Base-by-base conservation (phyloP, 805 yeast species). In the Blastobotrys attinorum region DNA sequence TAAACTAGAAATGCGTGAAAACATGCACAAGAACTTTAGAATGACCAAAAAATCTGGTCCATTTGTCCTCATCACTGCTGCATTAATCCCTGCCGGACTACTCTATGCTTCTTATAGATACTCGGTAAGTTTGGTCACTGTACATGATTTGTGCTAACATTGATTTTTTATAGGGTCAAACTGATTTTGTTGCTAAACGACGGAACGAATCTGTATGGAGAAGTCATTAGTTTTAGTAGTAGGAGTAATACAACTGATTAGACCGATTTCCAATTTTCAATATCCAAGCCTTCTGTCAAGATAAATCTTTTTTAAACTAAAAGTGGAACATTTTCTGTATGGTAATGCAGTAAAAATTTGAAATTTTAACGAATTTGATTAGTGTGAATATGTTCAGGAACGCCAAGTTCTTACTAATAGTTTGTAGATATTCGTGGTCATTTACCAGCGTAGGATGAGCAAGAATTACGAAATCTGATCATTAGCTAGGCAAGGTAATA, bases 61-160 rank as follows among this genome's bases (percentile, higher is more conserved):
- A 22, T 58, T 62, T 47, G 56, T 60, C 44, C 39, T 59, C 35
- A 46, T 51, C 22, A 50, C 54, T 23, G 50, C 60, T 22, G 65
- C 60, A 22, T 43, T 57, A 40, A 48, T 59, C 29, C 45, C 40
- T 31, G 35, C 31, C 15, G 17, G 16, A 20, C 22, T 37, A 37
- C 15, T 42, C 8, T 22, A 21, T 22, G 22, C 32, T 15, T 15
- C 37, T 13, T 37, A 37, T 37, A 37, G 21, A 22, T 15, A 18
- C 31, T 21, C 40, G 41, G 41, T 37, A 29, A 25, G 41, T 31
- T 4, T 35, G n/a, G n/a, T n/a, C n/a, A n/a, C n/a, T n/a, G n/a
- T n/a, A n/a, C n/a, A n/a, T n/a, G n/a, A n/a, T 4, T 21, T 4
- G 8, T 20, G 10, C 10, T 5, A 11, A 11, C 6, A 10, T 15